Conservation (phyloP, 331 rosid genomes). For the Acacia concinna region DNA sequence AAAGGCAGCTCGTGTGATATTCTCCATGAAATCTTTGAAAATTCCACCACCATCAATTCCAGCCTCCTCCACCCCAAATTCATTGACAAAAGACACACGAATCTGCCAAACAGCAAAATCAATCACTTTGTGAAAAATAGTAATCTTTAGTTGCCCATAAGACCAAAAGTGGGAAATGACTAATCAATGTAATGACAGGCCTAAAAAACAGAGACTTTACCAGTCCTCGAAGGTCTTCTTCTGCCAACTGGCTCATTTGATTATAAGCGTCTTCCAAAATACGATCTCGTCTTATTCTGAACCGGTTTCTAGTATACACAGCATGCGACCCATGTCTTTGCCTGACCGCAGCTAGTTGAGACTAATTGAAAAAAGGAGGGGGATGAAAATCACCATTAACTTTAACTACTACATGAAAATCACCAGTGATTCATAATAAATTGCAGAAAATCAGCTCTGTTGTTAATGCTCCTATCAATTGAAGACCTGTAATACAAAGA, state of each 20-base stretch:
- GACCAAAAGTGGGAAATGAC: conserved; percentile 26
- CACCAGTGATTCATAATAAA: background rate
- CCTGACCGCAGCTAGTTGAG: conserved; percentile 89
- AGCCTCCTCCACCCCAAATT: conserved; percentile 99
- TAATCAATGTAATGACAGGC: conserved; percentile 12
- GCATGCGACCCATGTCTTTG: conserved; percentile 72
- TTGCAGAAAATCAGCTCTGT: background rate
- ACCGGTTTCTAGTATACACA: conserved; percentile 73
- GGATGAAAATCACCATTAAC: conserved; percentile 15
- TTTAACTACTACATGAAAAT: conserved; percentile 24
- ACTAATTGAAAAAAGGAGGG: conserved; percentile 46
- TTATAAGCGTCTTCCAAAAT: conserved; percentile 94
- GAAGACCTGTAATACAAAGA: conserved; percentile 5
- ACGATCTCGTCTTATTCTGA: conserved; percentile 87
- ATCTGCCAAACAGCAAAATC: conserved; percentile 52
- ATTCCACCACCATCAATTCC: conserved; percentile 99
- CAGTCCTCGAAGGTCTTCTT: conserved; percentile 92
- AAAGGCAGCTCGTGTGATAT: conserved; percentile 95
- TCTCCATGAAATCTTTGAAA: conserved; percentile 98
- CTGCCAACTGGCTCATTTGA: conserved; percentile 91
- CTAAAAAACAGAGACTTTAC: conserved; percentile 41
- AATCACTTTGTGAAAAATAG: conserved; percentile 8
- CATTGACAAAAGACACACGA: conserved; percentile 94
- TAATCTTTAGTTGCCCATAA: conserved; percentile 16
- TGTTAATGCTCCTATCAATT: background rate